A percentile compares a stretch with the other conserved stretches of the same genome.
phyloP scores from a whole-genome alignment of 2,329 filamentous ascomycete genomes.

The Fusarium acutatum region DNA sequence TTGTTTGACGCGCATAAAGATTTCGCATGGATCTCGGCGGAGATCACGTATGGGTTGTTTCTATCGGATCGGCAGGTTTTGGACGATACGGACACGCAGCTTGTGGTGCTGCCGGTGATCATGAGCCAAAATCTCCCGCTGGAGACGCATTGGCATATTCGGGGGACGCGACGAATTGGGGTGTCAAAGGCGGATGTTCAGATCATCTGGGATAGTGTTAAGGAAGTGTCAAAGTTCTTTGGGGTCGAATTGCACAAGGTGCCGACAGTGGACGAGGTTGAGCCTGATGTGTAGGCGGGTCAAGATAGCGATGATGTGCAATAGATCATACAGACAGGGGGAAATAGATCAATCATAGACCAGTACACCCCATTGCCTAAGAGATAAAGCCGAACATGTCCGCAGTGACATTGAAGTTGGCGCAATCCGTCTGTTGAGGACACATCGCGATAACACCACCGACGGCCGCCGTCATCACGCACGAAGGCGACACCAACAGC shows the following conservation, averaged over 20 bases:
- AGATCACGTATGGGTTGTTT: conserved; percentile 68
- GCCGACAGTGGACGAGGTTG: conserved; percentile 43
- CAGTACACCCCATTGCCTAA: not conserved
- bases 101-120: conserved; percentile 62
- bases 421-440: not conserved
- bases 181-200: conserved; percentile 41
- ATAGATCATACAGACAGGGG: not conserved
- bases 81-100: conserved; percentile 62
- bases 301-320: fast-evolving
- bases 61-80: conserved; percentile 64
- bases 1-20: conserved; percentile 50
- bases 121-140: conserved; percentile 65
- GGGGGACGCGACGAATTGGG: conserved; percentile 40
- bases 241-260: conserved; percentile 35
- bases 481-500: not conserved
- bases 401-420: not conserved
- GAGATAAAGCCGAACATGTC: not conserved
- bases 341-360: not conserved
- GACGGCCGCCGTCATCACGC: too few species aligned
- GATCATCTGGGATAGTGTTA: conserved; percentile 38
- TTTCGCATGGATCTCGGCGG: conserved; percentile 59
- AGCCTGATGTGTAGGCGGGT: conserved; percentile 35
- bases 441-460: not conserved
- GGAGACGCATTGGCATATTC: conserved; percentile 64
- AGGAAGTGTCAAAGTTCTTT: conserved; percentile 39